phyloP scores from a whole-genome alignment of 2,329 filamentous ascomycete species.

The Calonectria honghensis region DNA sequence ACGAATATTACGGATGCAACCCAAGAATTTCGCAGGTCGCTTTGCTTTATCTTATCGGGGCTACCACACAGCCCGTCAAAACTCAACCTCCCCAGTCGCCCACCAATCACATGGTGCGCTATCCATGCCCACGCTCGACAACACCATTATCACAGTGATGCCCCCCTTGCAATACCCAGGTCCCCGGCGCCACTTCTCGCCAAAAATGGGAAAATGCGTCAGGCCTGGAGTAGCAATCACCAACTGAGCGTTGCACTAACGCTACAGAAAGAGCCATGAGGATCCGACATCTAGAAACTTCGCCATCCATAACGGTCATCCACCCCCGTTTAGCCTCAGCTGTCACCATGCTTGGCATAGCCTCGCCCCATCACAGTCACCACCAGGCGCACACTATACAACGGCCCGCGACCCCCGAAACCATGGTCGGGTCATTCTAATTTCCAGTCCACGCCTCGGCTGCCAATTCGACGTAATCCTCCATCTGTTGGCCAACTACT shows the following conservation, averaged over 20 bases:
- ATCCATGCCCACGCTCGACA: conserved; percentile 15
- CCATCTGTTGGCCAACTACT: conserved; percentile 21
- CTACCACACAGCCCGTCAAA: conserved; percentile 26
- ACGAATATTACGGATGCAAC: conserved; percentile 40
- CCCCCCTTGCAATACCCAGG: conserved; percentile 30
- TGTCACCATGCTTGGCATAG: conserved; percentile 13
- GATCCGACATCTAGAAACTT: conserved; percentile 24
- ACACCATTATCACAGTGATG: conserved; percentile 15
- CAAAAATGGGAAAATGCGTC: conserved; percentile 26
- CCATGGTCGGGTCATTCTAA: conserved; percentile 44
- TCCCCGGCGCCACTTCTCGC: conserved; percentile 16
- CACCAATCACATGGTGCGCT: conserved; percentile 44
- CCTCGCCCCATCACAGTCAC: conserved; percentile 36
- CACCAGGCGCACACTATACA: conserved; percentile 8
- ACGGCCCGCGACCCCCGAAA: conserved; percentile 28
- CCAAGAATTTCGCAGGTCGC: conserved; percentile 46
- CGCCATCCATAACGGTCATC: conserved; percentile 23
- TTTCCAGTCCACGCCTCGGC: conserved; percentile 47
- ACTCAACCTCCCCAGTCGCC: conserved; percentile 18
- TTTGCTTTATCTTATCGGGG: conserved; percentile 54
- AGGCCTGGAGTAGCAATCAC: conserved; percentile 16
- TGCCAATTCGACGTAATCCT: conserved; percentile 28
- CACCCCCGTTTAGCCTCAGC: conserved; percentile 23
- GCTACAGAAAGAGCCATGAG: conserved; percentile 16
- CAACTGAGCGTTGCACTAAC: conserved; percentile 25